phyloP scores from a whole-genome alignment of 768 basidiomycete genomes.

The Suillus lakei region DNA sequence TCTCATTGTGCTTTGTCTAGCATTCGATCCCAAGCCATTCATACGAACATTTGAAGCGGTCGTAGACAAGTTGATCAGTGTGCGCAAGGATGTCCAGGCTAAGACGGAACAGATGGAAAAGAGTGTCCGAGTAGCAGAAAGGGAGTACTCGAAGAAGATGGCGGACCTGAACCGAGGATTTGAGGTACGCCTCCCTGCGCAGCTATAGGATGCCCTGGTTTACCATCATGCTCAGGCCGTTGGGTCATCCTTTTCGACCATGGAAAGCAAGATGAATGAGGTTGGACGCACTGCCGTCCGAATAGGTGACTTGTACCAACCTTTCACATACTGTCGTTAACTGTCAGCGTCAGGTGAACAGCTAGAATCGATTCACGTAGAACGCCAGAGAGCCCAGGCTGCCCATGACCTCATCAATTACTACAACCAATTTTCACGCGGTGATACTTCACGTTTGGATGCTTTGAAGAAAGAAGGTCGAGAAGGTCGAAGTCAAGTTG shows the following conservation, averaged over 20 bases:
- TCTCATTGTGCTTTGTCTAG: slow-evolving; percentile 43
- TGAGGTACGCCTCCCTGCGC: slow-evolving; percentile 61
- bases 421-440: slow-evolving; percentile 89
- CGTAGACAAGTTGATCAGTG: slow-evolving; percentile 83
- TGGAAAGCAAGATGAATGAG: slow-evolving; percentile 91
- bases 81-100: slow-evolving; percentile 88
- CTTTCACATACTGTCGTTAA: slow-evolving; percentile 10
- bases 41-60: slow-evolving; percentile 90
- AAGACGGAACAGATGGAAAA: slow-evolving; percentile 94
- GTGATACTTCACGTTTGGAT: slow-evolving; percentile 77
- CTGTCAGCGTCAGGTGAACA: slow-evolving; percentile 73
- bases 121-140: slow-evolving; percentile 83
- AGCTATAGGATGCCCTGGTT: slow-evolving; percentile 4
- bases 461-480: slow-evolving; percentile 84
- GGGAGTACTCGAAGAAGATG: slow-evolving; percentile 95
- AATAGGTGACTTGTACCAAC: slow-evolving; percentile 63
- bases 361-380: slow-evolving; percentile 91
- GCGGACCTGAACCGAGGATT: slow-evolving; percentile 92
- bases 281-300: slow-evolving; percentile 94
- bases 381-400: slow-evolving; percentile 91
- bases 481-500: slow-evolving; percentile 87
- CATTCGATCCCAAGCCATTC: slow-evolving; percentile 95
- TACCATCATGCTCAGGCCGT: slow-evolving; percentile 62
- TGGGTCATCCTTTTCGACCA: slow-evolving; percentile 82
- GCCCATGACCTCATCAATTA: slow-evolving; percentile 93